Percentiles rank a stretch among this genome's conserved stretches.
Evolutionary conservation across 2,329 filamentous ascomycete species (phyloP).

Genomic region (Trichoderma pleuroti): DNA sequence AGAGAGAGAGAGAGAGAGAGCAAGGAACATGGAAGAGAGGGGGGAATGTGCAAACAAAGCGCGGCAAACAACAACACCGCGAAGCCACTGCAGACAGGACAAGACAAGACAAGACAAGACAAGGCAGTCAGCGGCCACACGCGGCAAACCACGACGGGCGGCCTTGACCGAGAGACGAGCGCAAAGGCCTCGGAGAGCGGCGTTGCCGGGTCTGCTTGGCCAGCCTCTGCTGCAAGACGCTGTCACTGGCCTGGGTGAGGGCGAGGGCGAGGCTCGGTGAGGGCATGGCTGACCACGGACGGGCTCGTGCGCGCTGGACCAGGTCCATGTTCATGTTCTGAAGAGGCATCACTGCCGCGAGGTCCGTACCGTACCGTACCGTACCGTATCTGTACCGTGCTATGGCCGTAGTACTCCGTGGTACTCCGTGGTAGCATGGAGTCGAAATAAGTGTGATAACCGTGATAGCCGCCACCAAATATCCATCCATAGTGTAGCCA

Average conservation of each 20-base stretch:
- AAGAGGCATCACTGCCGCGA: background rate
- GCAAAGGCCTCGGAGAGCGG: background rate
- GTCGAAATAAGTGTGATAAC: background rate
- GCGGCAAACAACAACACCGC: background rate
- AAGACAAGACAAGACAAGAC: background rate
- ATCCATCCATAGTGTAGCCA: background rate
- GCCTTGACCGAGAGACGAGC: background rate
- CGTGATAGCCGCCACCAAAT: slow-evolving; percentile 9
- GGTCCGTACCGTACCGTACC: background rate
- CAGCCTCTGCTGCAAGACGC: background rate
- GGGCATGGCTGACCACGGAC: slow-evolving; percentile 4
- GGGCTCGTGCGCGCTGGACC: slow-evolving; percentile 4
- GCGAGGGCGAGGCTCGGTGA: background rate
- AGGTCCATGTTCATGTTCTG: background rate
- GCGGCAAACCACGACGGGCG: background rate
- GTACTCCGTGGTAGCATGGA: too few relatives aligned
- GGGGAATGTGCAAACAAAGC: background rate
- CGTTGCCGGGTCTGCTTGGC: background rate
- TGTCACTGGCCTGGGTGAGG: background rate
- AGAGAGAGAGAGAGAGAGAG: background rate
- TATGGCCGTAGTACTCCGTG: too few relatives aligned
- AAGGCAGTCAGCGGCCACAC: background rate
- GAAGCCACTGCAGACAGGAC: background rate
- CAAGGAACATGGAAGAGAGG: background rate
- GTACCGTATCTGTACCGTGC: too few relatives aligned